Base-by-base conservation (phyloP, 108 stramenopile genomes). In the Schizochytrium sp. region DNA sequence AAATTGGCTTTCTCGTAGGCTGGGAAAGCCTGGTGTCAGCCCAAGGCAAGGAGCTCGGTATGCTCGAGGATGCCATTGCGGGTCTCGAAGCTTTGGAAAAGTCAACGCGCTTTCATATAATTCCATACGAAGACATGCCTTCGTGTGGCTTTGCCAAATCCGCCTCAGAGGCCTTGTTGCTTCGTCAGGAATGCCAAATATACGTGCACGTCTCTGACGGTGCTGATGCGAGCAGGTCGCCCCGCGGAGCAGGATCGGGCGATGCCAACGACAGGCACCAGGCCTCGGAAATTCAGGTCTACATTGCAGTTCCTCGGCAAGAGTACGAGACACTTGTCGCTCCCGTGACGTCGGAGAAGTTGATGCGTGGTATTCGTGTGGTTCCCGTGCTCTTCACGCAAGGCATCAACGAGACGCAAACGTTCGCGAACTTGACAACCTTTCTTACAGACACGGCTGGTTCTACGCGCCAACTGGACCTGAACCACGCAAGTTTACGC, bases 381-480 rank as follows among this genome's bases (percentile, higher is more conserved):
- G 72, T 76, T 34, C 72, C 88, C 19, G 72, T 91, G 69, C 28
- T 92, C 28, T 92, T 92, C 90, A 90, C 89, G 19, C 92, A 92
- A 59, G 92, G 92, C 45, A 92, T 92, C 87, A 91, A 92, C 88
- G 91, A 89, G 58, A 45, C 44, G 57, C 90, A 90, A 63, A 90
- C 89, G 14, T 44, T 92, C 23, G 87, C 89, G 8, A 92, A 92
- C 83, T 16, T 89, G 47, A 72, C 57, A 23, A 83, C 76, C 76
- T 53, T 83, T 12, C 23, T 83, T 43, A 47, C 48, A 6, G 76
- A 83, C 8, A 29, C 60, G 19, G 41, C 47, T 14, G 83, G 89
- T n/a, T 58, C 72, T 29, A 18, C 25, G n/a, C 59, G 48, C 5
- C 89, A 90, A n/a, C 28, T 8, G 1, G 60, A 45, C 5, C 48